Base-by-base conservation (phyloP, 345 rosid species). In the Pistacia integerrima region DNA sequence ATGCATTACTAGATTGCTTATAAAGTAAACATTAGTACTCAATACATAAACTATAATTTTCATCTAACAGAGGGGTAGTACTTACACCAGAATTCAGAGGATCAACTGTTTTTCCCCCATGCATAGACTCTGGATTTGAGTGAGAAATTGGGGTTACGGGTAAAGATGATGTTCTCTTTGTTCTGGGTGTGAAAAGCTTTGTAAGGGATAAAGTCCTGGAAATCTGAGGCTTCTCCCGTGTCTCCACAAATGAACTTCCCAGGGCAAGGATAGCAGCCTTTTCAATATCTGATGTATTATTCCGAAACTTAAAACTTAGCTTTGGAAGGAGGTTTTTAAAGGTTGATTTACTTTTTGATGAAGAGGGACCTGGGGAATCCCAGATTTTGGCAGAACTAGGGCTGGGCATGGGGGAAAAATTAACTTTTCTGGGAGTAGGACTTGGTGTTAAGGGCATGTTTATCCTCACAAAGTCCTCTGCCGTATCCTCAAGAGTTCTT, bases 111-210 rank as follows among this genome's bases (percentile, higher is more conserved):
- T 75, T 74, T 66, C 90, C 84, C 71, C 97, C 98, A 72, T 95
- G 97, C 69, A 28, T 82, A n/a, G 99, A 93, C 88, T 87, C 99
- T 1, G 97, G 99, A 81, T 92, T 93, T n/a, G 97, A 95, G 81
- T 86, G 97, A 74, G 90, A 77, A 64, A 79, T 77, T 11, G 92
- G 97, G 46, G 91, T 88, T 77, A 80, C 88, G 0, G 98, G 99
- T 58, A 88, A 83, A 13, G 97, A 93, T 70, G 89, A 87, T 46
- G 96, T 72, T 72, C 74, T 86, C 83, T 82, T 93, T 55, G 28
- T 49, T 80, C 84, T 85, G 5, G 92, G 87, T 44, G 90, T 79
- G 78, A 95, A 83, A 67, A 92, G 63, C 81, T 85, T 88, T 35
- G 90, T 74, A 56, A 93, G 77, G 48, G 96, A 91, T 78, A 85